phyloP scores from a whole-genome alignment of 2,329 filamentous ascomycete species.

The Calonectria pseudoturangicola region DNA sequence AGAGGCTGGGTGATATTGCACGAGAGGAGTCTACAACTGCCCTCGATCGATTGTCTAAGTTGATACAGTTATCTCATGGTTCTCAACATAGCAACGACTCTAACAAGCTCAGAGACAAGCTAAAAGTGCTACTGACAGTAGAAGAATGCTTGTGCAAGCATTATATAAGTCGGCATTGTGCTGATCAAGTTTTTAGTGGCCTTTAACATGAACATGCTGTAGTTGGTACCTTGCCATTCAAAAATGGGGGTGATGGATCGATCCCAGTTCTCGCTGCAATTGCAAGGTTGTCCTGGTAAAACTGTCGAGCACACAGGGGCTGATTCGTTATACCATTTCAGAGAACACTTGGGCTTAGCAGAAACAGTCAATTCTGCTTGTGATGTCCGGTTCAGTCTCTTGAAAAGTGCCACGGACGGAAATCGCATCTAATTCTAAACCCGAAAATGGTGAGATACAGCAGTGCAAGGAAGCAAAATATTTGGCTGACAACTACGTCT shows the following conservation, averaged over 20 bases:
- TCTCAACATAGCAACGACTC: too few species aligned
- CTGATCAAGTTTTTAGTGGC: not conserved
- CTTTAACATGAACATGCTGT: not conserved
- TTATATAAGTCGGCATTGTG: not conserved
- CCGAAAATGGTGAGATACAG: not conserved
- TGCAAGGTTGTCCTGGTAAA: not conserved
- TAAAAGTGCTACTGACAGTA: not conserved
- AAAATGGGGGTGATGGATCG: not conserved
- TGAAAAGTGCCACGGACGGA: not conserved
- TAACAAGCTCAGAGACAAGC: not conserved
- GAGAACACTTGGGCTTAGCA: not conserved
- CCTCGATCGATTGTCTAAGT: not conserved
- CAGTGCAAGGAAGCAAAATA: not conserved
- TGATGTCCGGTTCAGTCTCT: not conserved
- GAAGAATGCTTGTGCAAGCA: not conserved
- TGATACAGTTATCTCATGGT: too few species aligned
- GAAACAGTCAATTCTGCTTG: not conserved
- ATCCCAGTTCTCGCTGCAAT: conserved; percentile 1
- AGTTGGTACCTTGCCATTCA: not conserved
- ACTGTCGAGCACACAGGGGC: not conserved
- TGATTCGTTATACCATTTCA: not conserved
- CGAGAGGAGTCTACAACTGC: not conserved
- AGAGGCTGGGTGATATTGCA: not conserved
- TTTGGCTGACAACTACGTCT: not conserved
- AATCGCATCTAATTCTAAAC: not conserved